Evolutionary conservation across 495 filamentous ascomycete genomes (phyloP).

Genomic region (Lasiosphaeriaceae sp.): DNA sequence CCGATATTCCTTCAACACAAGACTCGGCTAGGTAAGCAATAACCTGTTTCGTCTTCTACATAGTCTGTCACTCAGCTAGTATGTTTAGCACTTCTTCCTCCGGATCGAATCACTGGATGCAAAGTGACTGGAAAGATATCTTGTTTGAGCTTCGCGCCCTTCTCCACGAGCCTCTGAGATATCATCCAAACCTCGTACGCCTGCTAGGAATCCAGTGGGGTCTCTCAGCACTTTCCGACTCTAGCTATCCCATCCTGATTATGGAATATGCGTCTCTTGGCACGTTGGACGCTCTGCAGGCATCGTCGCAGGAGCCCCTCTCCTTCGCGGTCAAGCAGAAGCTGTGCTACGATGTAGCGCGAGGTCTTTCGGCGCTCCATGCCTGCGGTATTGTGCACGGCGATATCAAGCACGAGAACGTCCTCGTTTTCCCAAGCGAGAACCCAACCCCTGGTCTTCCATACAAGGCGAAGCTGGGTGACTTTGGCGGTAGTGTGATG

Average conservation of each 20-base stretch:
- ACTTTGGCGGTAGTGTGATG: neutral
- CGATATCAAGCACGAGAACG: neutral
- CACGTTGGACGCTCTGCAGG: neutral
- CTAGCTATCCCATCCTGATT: neutral
- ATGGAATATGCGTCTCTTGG: neutral
- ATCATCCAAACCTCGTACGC: neutral
- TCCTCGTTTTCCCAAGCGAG: neutral
- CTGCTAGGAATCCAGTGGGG: neutral
- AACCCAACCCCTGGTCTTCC: neutral
- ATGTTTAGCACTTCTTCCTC: neutral
- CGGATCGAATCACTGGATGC: too few relatives aligned
- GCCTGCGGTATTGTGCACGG: neutral
- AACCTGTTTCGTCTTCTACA: neutral
- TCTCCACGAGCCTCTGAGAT: neutral
- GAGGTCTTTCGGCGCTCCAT: neutral
- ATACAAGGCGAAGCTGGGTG: neutral
- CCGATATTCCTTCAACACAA: neutral
- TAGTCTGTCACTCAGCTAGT: neutral
- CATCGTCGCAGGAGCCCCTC: neutral
- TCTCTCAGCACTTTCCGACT: neutral
- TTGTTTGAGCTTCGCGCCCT: neutral
- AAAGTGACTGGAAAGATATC: neutral
- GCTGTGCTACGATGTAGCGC: neutral
- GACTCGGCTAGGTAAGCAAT: neutral
- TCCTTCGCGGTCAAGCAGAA: neutral